phyloP scores from a whole-genome alignment of 257 asterid species.

The Solanum arcanum region DNA sequence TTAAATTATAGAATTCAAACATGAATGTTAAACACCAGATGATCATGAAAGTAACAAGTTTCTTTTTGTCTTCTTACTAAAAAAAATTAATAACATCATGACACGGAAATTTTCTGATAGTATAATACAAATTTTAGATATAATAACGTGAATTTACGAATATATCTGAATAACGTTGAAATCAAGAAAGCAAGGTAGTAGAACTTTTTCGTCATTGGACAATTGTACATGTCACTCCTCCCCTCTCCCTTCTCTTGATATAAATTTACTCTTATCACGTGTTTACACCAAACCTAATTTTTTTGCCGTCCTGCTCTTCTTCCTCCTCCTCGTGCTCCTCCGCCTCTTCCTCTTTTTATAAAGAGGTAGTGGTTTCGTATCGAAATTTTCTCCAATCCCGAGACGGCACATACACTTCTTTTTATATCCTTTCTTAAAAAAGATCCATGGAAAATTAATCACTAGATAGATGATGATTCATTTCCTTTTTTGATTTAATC shows the following conservation, averaged over 20 bases:
- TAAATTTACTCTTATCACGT: not conserved
- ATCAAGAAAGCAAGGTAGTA: conserved; percentile 19
- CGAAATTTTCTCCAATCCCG: not conserved
- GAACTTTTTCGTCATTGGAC: conserved; percentile 8
- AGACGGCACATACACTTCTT: not conserved
- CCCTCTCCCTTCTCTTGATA: not conserved
- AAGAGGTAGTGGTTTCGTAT: not conserved
- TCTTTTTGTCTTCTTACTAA: not conserved
- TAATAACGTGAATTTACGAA: not conserved
- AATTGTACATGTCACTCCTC: not conserved
- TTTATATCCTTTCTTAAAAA: conserved; percentile 12
- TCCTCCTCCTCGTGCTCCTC: not conserved
- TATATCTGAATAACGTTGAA: not conserved
- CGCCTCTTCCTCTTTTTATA: not conserved
- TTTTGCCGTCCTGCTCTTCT: not conserved
- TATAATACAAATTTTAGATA: not conserved
- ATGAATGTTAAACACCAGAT: not conserved
- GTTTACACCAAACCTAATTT: not conserved
- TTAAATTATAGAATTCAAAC: not conserved
- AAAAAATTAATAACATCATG: not conserved
- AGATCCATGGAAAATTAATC: conserved; percentile 14
- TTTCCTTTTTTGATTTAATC: not conserved
- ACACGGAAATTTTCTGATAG: not conserved
- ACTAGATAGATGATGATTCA: not conserved
- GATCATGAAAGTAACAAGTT: not conserved